Base-by-base conservation (phyloP, 2,329 filamentous ascomycete species). In the Phyllosticta paracitricarpa region DNA sequence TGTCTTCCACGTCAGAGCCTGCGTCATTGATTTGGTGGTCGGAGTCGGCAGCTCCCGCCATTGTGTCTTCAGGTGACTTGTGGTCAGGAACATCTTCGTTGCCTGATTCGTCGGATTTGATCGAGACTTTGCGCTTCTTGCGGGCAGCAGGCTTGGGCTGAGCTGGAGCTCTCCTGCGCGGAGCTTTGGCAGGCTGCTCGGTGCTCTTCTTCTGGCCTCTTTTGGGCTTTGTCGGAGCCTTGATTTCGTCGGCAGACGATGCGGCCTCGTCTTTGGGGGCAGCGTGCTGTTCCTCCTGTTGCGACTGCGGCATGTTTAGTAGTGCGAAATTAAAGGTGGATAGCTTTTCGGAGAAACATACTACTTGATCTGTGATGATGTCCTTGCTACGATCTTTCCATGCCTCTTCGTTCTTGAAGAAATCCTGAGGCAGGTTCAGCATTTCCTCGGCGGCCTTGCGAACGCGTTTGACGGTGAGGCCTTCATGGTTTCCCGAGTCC, bases 401-500 rank as follows among this genome's bases (percentile, higher is more conserved):
- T 4, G 68, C 67, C 1, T 67, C 66, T 63, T 79, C 71, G n/a
- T 65, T 71, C 66, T 82, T 86, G 66, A 85, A 79, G 66, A 84
- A 86, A 2, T 77, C 82, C 5, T 73, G 72, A 7, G 78, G 73
- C 24, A 87, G 71, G 33, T 75, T 77, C 10, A 86, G 70, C 56
- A 77, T 70, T 61, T 78, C 71, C 68, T 85, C 83, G 3, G 78
- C 79, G 25, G 77, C 77, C 30, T 74, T 67, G 56, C 84, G 81
- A 57, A 85, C 79, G 60, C 76, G 76, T 64, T 83, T 85, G 58
- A 85, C 76, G 0, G 84, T 85, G 63, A 85, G 70, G 57, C 83
- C 77, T 5, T 83, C 78, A 33, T 72, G 69, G 22, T 81, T 72
- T 60, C 72, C 73, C 2, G 67, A 65, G 58, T 74, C 74, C 67